Conservation (phyloP, 805 yeast species). For the Lachancea dasiensis region DNA sequence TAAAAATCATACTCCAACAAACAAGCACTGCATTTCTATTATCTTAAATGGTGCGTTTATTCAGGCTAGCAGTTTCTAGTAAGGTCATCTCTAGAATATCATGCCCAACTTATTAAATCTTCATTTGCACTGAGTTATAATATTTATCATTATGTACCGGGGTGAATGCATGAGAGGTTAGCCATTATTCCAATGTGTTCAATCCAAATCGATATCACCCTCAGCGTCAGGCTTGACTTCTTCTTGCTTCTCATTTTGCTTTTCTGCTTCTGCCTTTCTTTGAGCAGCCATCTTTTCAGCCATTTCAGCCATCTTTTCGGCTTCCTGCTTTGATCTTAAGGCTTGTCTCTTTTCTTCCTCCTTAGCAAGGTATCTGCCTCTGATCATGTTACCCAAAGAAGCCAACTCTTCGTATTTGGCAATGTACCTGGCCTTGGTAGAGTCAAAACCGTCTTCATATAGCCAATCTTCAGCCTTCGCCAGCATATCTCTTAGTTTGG, state of each 20-base stretch:
- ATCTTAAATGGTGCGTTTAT: too few relatives aligned
- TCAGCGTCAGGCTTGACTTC: constrained; percentile 31
- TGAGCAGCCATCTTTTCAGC: constrained; percentile 80
- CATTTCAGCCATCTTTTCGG: constrained; percentile 73
- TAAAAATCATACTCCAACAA: too few relatives aligned
- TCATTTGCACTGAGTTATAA: constrained; percentile 4
- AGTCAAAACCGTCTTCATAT: constrained; percentile 94
- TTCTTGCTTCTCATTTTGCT: constrained; percentile 16
- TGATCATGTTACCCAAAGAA: constrained; percentile 86
- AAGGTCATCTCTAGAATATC: too few relatives aligned
- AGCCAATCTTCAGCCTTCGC: constrained; percentile 95
- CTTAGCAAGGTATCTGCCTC: constrained; percentile 90
- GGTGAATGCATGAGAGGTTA: constrained; percentile 6
- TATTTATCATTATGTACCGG: constrained; percentile 11
- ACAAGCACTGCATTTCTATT: too few relatives aligned
- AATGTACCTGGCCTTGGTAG: constrained; percentile 92
- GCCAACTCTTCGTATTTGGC: constrained; percentile 98
- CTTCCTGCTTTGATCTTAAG: constrained; percentile 78
- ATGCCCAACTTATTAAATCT: too few relatives aligned
- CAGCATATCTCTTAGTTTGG: constrained; percentile 64
- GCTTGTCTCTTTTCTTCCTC: constrained; percentile 95
- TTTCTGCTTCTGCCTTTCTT: constrained; percentile 49
- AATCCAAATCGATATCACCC: constrained; percentile 38
- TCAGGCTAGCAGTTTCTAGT: too few relatives aligned
- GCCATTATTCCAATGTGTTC: constrained; percentile 3